Evolutionary conservation across 2,329 filamentous ascomycete species (phyloP), one percentile per base, ranked within the genome.

Genomic region (Xenoacremonium recifei): DNA sequence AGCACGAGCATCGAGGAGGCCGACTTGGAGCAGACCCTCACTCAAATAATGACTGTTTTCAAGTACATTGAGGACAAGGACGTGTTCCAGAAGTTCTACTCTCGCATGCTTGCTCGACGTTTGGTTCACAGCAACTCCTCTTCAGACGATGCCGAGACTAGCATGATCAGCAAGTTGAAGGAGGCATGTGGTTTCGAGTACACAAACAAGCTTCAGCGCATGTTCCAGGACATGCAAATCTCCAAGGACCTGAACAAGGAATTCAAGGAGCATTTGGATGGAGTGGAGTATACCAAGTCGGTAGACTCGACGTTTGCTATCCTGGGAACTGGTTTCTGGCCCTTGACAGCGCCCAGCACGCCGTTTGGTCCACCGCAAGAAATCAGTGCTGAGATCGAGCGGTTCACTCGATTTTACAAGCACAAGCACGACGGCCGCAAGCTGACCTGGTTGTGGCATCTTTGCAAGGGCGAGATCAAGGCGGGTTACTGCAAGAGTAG

Each of bases 1-100:
- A 87, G 87, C 21, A 95, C 91, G 55, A 89, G 90, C 56, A 89
- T 90, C 12, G 93, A 97, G 62, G 93, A 99, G 62, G 86, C 88
- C 21, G 92, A 99, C 60, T 78, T 97, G 57, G 93, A 99, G 69
- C 85, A 86, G 53, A 86, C 89, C 21, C 73, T 97, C 21, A 83
- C 82, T 16, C 89, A 96, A 65, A 93, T 99, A 58, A 99, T 99
- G 93, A 96, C 92, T 2, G 89, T 99, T 41, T 99, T 99, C 80
- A 97, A 97, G 72, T 99, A 99, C 68, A 97, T 99, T 50, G 93
- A 99, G 64, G 95, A 99, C 70, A 99, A 99, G 76, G 93, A 99
- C 61, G 95, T 99, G 5, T 99, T 99, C 78, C 93, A 97, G 67
- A 99, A 97, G 67, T 99, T 96, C 70, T 99, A 99, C 70, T 95